Evolutionary conservation across 352 stramenopile genomes (phyloP).

Genomic region (Phytophthora cajani): DNA sequence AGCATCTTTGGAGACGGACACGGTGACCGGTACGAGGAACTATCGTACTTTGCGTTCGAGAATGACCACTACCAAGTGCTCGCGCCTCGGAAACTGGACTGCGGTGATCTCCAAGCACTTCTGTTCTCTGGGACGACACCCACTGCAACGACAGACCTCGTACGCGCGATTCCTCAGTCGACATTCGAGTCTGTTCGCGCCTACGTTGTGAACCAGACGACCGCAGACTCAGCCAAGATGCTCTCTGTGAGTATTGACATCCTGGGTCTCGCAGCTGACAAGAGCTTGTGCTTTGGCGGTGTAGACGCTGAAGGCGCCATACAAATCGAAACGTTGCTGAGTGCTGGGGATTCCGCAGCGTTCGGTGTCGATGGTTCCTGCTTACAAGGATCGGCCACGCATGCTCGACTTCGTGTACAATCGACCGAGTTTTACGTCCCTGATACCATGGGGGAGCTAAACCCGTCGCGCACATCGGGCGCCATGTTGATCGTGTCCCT

Average conservation of each 20-base stretch:
- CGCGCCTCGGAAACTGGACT: conserved; percentile 28
- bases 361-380: conserved; percentile 41
- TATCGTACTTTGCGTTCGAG: conserved; percentile 39
- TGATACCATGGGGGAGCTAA: conserved; percentile 41
- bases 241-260: conserved; percentile 36
- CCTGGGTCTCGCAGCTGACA: conserved; percentile 20
- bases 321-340: conserved; percentile 45
- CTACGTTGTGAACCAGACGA: conserved; percentile 37
- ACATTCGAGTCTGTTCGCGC: conserved; percentile 30
- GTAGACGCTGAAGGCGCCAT: conserved; percentile 39
- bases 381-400: conserved; percentile 22
- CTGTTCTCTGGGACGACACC: conserved; percentile 24
- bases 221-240: neutral
- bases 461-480: conserved; percentile 32
- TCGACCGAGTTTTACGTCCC: conserved; percentile 42
- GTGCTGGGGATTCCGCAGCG: conserved; percentile 15
- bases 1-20: conserved; percentile 54
- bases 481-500: conserved; percentile 39
- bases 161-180: conserved; percentile 28
- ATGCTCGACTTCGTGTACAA: conserved; percentile 38
- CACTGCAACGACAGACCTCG: conserved; percentile 27
- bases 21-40: conserved; percentile 49
- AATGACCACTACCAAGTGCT: conserved; percentile 52
- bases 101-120: conserved; percentile 22
- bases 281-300: conserved; percentile 43